Conservation (phyloP, 345 rosid genomes). For the Pistacia atlantica region DNA sequence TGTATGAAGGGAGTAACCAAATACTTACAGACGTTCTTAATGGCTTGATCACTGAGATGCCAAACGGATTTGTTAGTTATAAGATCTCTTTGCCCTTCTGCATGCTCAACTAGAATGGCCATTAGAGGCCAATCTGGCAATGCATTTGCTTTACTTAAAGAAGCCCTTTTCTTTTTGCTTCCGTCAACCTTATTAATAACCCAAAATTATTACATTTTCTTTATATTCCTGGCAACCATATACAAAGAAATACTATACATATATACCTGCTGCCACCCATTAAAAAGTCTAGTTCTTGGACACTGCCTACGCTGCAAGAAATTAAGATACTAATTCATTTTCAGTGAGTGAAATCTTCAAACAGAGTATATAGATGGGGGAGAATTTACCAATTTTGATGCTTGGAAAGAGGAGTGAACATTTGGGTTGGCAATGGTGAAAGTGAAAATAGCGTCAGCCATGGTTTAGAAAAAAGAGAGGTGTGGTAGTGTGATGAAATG, state of each 20-base stretch:
- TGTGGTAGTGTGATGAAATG: neutral
- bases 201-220: neutral
- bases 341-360: neutral
- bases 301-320: conserved; percentile 43
- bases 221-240: neutral
- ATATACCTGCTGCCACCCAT: conserved; percentile 38
- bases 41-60: conserved; percentile 85
- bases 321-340: neutral
- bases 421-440: conserved; percentile 43
- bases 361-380: too few species aligned
- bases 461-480: conserved; percentile 19
- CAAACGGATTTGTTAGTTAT: conserved; percentile 65
- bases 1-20: neutral
- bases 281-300: conserved; percentile 37
- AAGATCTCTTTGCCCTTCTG: conserved; percentile 70
- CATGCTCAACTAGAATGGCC: conserved; percentile 83
- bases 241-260: neutral
- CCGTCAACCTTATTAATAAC: conserved; percentile 19
- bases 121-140: conserved; percentile 76
- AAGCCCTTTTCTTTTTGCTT: conserved; percentile 33
- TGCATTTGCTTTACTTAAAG: conserved; percentile 49
- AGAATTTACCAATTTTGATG: conserved; percentile 38
- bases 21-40: conserved; percentile 78
- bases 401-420: conserved; percentile 24
- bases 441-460: conserved; percentile 60